These are phyloP conservation scores for Isabelozyma heimii DNA, from an alignment of 805 yeast species.

Conservation along the genomic window DNA sequence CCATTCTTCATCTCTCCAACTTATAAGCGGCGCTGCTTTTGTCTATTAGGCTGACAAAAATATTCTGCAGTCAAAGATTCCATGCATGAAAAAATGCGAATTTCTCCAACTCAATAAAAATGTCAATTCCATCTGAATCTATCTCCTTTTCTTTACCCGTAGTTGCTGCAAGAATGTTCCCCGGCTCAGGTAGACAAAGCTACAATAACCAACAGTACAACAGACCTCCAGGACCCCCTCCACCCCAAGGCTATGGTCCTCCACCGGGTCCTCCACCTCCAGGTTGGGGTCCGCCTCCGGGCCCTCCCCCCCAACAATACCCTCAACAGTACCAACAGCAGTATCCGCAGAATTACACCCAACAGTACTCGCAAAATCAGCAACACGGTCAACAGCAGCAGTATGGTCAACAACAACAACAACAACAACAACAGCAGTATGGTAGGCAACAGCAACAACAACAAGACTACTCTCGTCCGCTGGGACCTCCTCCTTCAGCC, in stretches of 20 bases:
- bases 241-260: slow-evolving; percentile 8
- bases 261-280: slow-evolving; percentile 18
- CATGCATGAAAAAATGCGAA: too few relatives aligned
- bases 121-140: not conserved
- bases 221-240: slow-evolving; percentile 16
- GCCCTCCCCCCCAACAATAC: slow-evolving; percentile 14
- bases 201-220: slow-evolving; percentile 3
- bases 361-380: slow-evolving; percentile 5
- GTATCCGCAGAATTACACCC: slow-evolving; percentile 5
- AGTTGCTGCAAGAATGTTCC: slow-evolving; percentile 5
- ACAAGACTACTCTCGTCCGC: slow-evolving; percentile 10
- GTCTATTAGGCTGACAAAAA: too few relatives aligned
- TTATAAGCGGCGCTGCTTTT: too few relatives aligned
- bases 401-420: not conserved
- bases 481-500: slow-evolving; percentile 19
- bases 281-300: slow-evolving; percentile 10
- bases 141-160: not conserved
- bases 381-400: not conserved
- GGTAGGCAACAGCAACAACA: slow-evolving; percentile 2
- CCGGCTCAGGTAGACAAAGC: slow-evolving; percentile 12
- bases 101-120: too few relatives aligned
- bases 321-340: slow-evolving; percentile 2
- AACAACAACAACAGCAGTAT: slow-evolving; percentile 2
- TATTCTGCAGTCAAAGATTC: too few relatives aligned
- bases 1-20: too few relatives aligned